Evolutionary conservation across 106 monocot genomes (phyloP), one percentile per base, ranked within the genome.

Genomic region (Iris macrosiphon): DNA sequence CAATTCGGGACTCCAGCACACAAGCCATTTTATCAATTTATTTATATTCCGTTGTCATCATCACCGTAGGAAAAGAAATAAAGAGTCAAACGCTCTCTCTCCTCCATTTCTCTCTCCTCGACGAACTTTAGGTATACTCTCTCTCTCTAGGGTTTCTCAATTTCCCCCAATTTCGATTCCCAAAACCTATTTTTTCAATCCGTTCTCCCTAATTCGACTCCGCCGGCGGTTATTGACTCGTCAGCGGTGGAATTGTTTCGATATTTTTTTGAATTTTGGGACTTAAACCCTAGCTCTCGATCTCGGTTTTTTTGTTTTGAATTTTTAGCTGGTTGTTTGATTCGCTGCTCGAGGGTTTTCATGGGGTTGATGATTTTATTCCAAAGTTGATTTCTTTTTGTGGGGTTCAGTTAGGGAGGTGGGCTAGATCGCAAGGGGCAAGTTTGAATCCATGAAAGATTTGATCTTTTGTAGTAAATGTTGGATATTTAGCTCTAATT

Each of bases 41-140:
- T 61, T 61, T 19, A 47, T 61, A 14, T 34, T n/a, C n/a, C 46
- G 32, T 61, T 46, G 22, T 61, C 44, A 30, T 49, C 62, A 39
- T 62, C 62, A 48, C 4, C 62, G 49, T 15, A 27, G 48, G 21
- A 25, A 25, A 59, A 29, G 28, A 25, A 7, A 28, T 28, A 62
- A 63, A 40, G 63, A 63, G 51, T 63, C 63, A 63, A 50, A 63
- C 61, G 61, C 61, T 43, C 28, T 41, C 35, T 40, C 28, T 30
- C 11, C 27, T 17, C 23, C 6, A 13, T 32, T 30, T 19, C 31
- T 31, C 15, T 24, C 27, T 32, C 4, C 26, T 27, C 37, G 21
- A 20, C 19, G 8, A 3, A 14, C 15, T 55, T 19, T 27, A 63
- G 63, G 63, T 63, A 63, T 37, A 39, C 9, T 13, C 29, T 39